phyloP scores from a whole-genome alignment of 345 rosid species.

The Lepidium aucheri region DNA sequence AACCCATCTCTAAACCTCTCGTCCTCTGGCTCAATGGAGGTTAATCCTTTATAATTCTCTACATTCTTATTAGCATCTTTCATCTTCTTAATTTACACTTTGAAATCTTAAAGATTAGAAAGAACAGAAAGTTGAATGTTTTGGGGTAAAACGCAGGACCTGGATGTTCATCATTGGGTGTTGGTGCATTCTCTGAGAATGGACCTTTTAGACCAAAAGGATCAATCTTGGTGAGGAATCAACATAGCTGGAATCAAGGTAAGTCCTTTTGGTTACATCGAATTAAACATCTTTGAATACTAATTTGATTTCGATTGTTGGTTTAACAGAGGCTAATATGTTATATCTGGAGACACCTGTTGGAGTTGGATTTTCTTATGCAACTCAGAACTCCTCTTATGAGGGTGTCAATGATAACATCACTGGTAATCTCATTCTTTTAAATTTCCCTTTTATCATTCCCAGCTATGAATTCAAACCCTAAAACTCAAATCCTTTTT shows the following conservation, averaged over 20 bases:
- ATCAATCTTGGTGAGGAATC: conserved; percentile 54
- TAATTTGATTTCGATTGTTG: neutral
- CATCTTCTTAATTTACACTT: no score
- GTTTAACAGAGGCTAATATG: conserved; percentile 73
- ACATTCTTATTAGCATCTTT: neutral
- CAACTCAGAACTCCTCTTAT: conserved; percentile 51
- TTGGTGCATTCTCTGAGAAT: conserved; percentile 94
- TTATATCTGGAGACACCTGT: conserved; percentile 83
- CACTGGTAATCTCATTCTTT: conserved; percentile 46
- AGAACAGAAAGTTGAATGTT: neutral
- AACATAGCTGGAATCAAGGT: conserved; percentile 87
- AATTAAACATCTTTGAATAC: neutral
- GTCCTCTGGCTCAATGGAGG: conserved; percentile 99
- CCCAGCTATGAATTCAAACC: neutral
- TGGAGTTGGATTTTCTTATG: conserved; percentile 97
- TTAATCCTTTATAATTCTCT: neutral
- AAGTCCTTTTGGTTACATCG: neutral
- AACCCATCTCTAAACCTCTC: conserved; percentile 77
- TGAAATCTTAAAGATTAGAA: no score
- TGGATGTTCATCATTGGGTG: conserved; percentile 95
- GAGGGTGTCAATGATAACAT: conserved; percentile 66
- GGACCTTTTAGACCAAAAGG: conserved; percentile 97
- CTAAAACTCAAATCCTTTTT: neutral
- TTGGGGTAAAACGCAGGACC: conserved; percentile 34
- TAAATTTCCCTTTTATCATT: neutral